phyloP scores from a whole-genome alignment of 108 stramenopile species.

The Epithemia pelagica region DNA sequence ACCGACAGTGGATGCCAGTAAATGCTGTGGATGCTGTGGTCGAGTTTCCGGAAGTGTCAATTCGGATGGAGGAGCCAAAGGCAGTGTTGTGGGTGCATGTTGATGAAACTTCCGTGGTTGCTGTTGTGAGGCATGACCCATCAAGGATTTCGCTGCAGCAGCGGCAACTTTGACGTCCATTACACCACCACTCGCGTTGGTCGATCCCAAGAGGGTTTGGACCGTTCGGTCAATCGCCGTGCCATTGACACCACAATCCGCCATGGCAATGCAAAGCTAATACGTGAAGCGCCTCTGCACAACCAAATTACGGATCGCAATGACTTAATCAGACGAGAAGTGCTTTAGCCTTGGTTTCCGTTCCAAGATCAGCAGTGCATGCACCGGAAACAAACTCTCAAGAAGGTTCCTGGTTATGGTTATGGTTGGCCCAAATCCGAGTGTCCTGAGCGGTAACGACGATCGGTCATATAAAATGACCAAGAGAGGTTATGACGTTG shows the following conservation, averaged over 20 bases:
- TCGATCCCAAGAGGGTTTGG: conserved; percentile 24
- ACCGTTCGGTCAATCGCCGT: conserved; percentile 64
- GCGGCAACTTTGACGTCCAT: conserved; percentile 35
- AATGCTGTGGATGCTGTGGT: conserved; percentile 22
- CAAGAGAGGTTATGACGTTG: too few relatives aligned
- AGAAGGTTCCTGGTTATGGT: too few relatives aligned
- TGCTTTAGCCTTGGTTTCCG: too few relatives aligned
- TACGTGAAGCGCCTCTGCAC: too few relatives aligned
- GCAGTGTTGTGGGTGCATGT: conserved; percentile 24
- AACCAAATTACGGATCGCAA: too few relatives aligned
- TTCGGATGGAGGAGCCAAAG: conserved; percentile 12
- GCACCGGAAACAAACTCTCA: too few relatives aligned
- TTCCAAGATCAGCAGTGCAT: too few relatives aligned
- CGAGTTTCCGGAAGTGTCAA: conserved; percentile 7
- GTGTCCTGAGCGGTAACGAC: too few relatives aligned
- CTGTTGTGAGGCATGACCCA: conserved; percentile 44
- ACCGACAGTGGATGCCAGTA: too few relatives aligned
- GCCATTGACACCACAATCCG: conserved; percentile 76
- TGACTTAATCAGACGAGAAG: too few relatives aligned
- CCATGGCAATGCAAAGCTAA: conserved; percentile 54
- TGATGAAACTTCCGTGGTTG: conserved; percentile 1
- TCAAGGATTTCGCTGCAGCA: conserved; percentile 16
- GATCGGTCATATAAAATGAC: too few relatives aligned
- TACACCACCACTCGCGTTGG: not conserved
- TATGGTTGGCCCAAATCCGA: too few relatives aligned